Evolutionary conservation across 2,329 filamentous ascomycete species (phyloP).

Genomic region (Incumbomyces lentus): DNA sequence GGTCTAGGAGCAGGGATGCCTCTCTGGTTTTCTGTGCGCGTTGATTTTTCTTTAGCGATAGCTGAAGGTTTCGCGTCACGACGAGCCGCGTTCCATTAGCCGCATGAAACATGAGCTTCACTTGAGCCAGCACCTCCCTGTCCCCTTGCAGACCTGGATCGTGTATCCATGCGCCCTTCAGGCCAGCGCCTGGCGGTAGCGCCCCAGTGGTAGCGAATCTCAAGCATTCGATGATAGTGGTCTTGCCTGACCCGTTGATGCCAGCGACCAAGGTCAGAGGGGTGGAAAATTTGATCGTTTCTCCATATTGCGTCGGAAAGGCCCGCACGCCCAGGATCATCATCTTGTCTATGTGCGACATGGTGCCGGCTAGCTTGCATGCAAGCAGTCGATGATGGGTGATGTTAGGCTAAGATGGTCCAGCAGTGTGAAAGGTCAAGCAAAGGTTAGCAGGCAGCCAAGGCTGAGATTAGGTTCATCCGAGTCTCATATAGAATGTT

Average conservation of each 20-base stretch:
- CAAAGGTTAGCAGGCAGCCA: too few relatives aligned
- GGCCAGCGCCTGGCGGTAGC: constrained; percentile 74
- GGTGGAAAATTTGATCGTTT: constrained; percentile 78
- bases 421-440: too few relatives aligned
- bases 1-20: constrained; percentile 58
- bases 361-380: constrained; percentile 6
- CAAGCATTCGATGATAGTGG: constrained; percentile 96
- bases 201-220: constrained; percentile 96
- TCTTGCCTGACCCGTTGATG: constrained; percentile 95
- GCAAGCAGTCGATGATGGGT: not conserved
- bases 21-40: constrained; percentile 76
- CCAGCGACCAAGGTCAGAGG: constrained; percentile 94
- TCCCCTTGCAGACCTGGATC: constrained; percentile 83
- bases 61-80: constrained; percentile 70
- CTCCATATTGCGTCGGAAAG: constrained; percentile 63
- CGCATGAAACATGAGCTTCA: constrained; percentile 77
- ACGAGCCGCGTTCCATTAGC: constrained; percentile 72
- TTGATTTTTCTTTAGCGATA: constrained; percentile 73
- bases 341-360: constrained; percentile 73
- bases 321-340: constrained; percentile 79
- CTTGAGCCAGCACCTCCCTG: constrained; percentile 80
- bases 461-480: too few relatives aligned
- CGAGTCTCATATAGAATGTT: too few relatives aligned
- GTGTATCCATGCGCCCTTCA: constrained; percentile 86
- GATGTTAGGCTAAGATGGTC: too few relatives aligned